Evolutionary conservation across 208 protist species (phyloP).

Genomic region (Herpetomonas samuelpessoai): DNA sequence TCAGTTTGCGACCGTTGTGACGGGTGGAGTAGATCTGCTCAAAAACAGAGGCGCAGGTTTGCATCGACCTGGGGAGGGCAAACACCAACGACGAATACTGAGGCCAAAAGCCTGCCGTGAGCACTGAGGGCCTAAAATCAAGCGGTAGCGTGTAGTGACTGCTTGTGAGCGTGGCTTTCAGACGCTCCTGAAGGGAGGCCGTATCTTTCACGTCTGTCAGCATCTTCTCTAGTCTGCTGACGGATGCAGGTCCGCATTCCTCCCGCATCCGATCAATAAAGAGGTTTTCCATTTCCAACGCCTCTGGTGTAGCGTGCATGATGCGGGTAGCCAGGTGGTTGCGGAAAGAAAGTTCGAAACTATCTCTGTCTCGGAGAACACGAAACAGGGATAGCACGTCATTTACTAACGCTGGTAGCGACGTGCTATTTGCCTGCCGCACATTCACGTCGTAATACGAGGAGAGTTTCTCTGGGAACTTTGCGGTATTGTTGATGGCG

Average conservation of each 20-base stretch:
- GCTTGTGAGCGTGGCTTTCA: slow-evolving; percentile 20
- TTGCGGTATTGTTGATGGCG: slow-evolving; percentile 30
- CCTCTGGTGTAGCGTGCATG: slow-evolving; percentile 47
- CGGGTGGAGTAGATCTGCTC: slow-evolving; percentile 49
- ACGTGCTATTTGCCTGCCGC: slow-evolving; percentile 18
- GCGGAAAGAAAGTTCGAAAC: slow-evolving; percentile 61
- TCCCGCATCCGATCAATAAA: slow-evolving; percentile 53
- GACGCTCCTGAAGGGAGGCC: slow-evolving; percentile 14
- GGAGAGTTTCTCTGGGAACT: slow-evolving; percentile 52
- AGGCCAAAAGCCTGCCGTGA: slow-evolving; percentile 70
- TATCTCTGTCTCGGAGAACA: slow-evolving; percentile 55
- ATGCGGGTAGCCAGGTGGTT: slow-evolving; percentile 52
- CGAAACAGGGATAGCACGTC: slow-evolving; percentile 48
- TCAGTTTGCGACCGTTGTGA: slow-evolving; percentile 71
- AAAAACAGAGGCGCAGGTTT: slow-evolving; percentile 53
- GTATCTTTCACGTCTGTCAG: slow-evolving; percentile 47
- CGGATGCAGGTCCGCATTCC: slow-evolving; percentile 40
- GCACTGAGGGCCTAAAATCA: slow-evolving; percentile 54
- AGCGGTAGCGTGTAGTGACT: slow-evolving; percentile 34
- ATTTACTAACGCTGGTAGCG: slow-evolving; percentile 17
- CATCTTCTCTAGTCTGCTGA: slow-evolving; percentile 72
- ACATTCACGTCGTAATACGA: slow-evolving; percentile 57
- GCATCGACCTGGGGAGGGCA: slow-evolving; percentile 43
- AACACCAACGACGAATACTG: slow-evolving; percentile 39
- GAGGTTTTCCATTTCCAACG: slow-evolving; percentile 29